Evolutionary conservation across 192 early-diverging fungal genomes (phyloP).

Genomic region (Neocallimastix lanati): DNA sequence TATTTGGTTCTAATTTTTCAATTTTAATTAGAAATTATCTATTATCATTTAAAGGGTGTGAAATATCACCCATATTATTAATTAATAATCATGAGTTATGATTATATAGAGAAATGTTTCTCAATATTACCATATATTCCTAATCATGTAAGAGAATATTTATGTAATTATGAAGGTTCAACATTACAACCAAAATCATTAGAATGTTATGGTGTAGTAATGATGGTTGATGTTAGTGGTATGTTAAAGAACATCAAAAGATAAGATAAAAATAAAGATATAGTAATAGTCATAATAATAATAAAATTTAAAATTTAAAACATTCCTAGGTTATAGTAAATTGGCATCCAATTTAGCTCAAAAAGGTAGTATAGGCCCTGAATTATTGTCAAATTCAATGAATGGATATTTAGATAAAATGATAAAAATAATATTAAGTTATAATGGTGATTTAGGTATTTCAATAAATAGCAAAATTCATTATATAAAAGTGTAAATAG

Average conservation of each 20-base stretch:
- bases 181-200: neutral
- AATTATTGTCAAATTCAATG: constrained; percentile 26
- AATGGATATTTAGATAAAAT: constrained; percentile 31
- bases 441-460: neutral
- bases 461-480: no score
- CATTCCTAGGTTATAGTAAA: constrained; percentile 12
- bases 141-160: neutral
- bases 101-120: neutral
- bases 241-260: neutral
- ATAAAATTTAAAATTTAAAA: neutral
- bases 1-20: no score
- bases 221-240: neutral
- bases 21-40: no score
- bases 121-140: neutral
- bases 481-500: no score
- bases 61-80: neutral
- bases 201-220: neutral
- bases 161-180: neutral
- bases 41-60: no score
- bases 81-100: neutral
- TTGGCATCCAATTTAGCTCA: constrained; percentile 20
- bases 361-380: constrained; percentile 19
- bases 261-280: no score
- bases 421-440: neutral
- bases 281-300: neutral